Conservation (phyloP, 371 early-diverging fungal genomes). For the Rhizopus stolonifer region DNA sequence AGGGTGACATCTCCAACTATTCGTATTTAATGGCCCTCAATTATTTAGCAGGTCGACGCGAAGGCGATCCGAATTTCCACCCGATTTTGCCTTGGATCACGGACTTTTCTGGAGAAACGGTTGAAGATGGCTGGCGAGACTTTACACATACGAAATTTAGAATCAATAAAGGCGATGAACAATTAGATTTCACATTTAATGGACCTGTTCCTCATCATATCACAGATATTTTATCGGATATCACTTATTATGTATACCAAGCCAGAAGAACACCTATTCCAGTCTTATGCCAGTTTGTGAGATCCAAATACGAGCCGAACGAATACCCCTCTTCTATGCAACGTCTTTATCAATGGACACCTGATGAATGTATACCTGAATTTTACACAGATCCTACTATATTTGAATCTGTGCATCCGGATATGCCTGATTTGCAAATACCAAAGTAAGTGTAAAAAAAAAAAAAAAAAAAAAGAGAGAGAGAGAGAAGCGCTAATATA, state of each 20-base stretch:
- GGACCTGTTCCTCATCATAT: slow-evolving; percentile 74
- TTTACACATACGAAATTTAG: slow-evolving; percentile 69
- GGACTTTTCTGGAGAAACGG: slow-evolving; percentile 58
- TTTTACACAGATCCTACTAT: slow-evolving; percentile 67
- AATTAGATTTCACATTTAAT: slow-evolving; percentile 68
- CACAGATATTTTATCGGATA: slow-evolving; percentile 69
- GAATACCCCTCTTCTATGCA: slow-evolving; percentile 69
- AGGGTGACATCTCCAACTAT: slow-evolving; percentile 77
- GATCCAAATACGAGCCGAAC: slow-evolving; percentile 70
- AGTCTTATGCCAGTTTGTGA: slow-evolving; percentile 69
- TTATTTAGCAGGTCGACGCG: slow-evolving; percentile 68
- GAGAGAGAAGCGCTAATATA: too few relatives aligned
- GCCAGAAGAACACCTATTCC: slow-evolving; percentile 68
- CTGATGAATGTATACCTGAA: slow-evolving; percentile 78
- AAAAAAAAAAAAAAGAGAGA: not conserved
- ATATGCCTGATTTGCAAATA: slow-evolving; percentile 69
- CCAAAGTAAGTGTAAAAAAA: slow-evolving; percentile 39
- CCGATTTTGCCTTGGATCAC: slow-evolving; percentile 77
- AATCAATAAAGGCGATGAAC: slow-evolving; percentile 75
- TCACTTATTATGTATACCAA: slow-evolving; percentile 69
- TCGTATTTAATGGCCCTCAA: slow-evolving; percentile 84
- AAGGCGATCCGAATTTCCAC: slow-evolving; percentile 70
- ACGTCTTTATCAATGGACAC: slow-evolving; percentile 69
- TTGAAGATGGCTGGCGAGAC: slow-evolving; percentile 64
- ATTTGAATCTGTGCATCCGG: slow-evolving; percentile 64